Percentiles rank a stretch among this genome's conserved stretches.
Conservation (phyloP, 2,329 filamentous ascomycete species). For the Meredithiella fracta region DNA sequence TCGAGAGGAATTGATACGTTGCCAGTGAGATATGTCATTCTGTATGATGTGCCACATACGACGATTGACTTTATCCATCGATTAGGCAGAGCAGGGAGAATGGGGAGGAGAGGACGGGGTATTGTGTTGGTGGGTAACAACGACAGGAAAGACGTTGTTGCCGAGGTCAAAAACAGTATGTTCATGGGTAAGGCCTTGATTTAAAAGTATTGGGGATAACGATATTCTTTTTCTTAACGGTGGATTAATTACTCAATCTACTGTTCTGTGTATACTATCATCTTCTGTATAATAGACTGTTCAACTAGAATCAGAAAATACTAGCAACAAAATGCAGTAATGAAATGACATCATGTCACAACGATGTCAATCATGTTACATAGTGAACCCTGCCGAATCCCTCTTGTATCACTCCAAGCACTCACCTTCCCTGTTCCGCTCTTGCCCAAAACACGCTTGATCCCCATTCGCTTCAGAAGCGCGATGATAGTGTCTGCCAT, state of each 20-base stretch:
- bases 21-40: slow-evolving; percentile 74
- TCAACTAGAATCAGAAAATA: too few relatives aligned
- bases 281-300: background rate
- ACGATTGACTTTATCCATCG: slow-evolving; percentile 98
- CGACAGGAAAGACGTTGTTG: slow-evolving; percentile 77
- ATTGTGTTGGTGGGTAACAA: slow-evolving; percentile 81
- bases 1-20: slow-evolving; percentile 90
- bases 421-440: too few relatives aligned
- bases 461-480: background rate
- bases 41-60: slow-evolving; percentile 95
- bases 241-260: background rate
- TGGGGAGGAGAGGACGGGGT: slow-evolving; percentile 77
- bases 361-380: too few relatives aligned
- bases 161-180: slow-evolving; percentile 82
- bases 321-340: background rate
- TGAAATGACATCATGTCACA: background rate
- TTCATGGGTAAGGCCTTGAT: slow-evolving; percentile 66
- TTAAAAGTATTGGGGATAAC: slow-evolving; percentile 23
- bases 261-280: background rate
- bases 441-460: too few relatives aligned
- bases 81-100: slow-evolving; percentile 76
- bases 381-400: too few relatives aligned
- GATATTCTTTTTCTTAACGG: background rate
- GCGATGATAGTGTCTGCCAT: too few relatives aligned
- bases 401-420: too few relatives aligned